Evolutionary conservation across 805 yeast species (phyloP), one percentile per base, ranked within the genome.

Genomic region (Pichia manshurica): DNA sequence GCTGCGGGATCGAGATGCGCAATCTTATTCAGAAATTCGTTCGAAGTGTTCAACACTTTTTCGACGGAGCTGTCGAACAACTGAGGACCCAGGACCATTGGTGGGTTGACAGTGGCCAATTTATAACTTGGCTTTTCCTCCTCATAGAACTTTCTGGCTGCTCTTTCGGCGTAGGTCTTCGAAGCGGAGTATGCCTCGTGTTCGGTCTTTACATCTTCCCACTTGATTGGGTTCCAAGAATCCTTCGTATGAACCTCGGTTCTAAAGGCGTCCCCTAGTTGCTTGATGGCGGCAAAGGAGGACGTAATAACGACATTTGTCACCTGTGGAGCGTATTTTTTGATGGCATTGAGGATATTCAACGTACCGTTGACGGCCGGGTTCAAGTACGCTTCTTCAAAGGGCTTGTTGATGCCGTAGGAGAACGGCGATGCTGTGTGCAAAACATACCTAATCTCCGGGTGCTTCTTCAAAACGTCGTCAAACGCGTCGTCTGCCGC

Each of bases 281-380:
- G 42, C 19, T 21, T 17, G 6, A 79, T 64, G 2, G 80, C 75
- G 7, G 78, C 79, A 53, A 70, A 75, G 4, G 78, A 74, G 3
- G 79, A 79, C 0, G 85, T 80, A 16, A 77, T 54, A 17, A 79
- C 80, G 31, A 80, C 74, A 41, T 71, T 66, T 44, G 70, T 68
- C 31, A 76, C 71, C 47, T 70, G 65, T 8, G 75, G 71, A 13
- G 74, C 77, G 52, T 63, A 69, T 29, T 60, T 55, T 52, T 68
- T 62, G 45, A 75, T 66, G 1, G 79, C 71, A 10, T 64, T 58
- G 57, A 81, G 63, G 47, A 78, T 67, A 53, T 74, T 72, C 38
- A 61, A 62, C 6, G 84, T 77, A 42, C 85, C 86, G 38, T 69
- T 59, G 15, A 77, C 69, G 1, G 86, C 84, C 9, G 87, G 86